These are phyloP conservation scores for Phlyctochytrium planicorne DNA, from an alignment of 192 early-diverging fungal species.

Conservation along the genomic window DNA sequence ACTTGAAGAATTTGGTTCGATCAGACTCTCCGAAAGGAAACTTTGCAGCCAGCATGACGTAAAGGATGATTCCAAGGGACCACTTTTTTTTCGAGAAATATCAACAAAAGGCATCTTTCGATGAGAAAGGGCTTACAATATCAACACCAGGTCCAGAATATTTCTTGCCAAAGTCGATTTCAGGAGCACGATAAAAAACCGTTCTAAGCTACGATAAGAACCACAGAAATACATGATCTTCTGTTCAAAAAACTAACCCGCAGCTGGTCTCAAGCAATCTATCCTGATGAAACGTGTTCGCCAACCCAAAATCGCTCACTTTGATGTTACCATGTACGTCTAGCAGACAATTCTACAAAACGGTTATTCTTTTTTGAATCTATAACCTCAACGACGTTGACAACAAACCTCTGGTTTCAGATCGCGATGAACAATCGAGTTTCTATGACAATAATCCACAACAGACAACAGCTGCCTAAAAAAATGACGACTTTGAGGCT, in stretches of 20 bases:
- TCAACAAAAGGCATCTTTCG: background rate
- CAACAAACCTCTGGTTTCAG: conserved; percentile 60
- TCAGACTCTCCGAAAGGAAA: conserved; percentile 66
- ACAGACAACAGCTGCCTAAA: conserved; percentile 60
- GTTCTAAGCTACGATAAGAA: conserved; percentile 43
- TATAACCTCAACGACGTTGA: too few species aligned
- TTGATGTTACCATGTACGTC: conserved; percentile 64
- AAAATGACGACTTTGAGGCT: conserved; percentile 45
- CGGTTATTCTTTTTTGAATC: background rate
- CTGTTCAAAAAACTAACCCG: conserved; percentile 35
- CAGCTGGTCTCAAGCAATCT: conserved; percentile 64
- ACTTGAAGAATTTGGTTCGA: conserved; percentile 56
- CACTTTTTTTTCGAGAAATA: conserved; percentile 64
- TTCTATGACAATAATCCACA: conserved; percentile 60
- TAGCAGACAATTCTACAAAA: conserved; percentile 46
- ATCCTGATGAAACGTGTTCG: conserved; percentile 56
- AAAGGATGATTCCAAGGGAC: conserved; percentile 90
- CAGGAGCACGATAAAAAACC: conserved; percentile 60
- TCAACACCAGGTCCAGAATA: conserved; percentile 95
- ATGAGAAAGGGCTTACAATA: conserved; percentile 38
- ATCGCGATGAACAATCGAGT: conserved; percentile 60
- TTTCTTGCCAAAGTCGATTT: conserved; percentile 70
- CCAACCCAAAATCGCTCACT: conserved; percentile 66
- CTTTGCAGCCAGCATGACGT: conserved; percentile 76
- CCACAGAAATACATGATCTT: background rate